A percentile compares a stretch with the other conserved stretches of the same genome.
phyloP scores from a whole-genome alignment of 495 filamentous ascomycete species.

The Xylaria cubensis region DNA sequence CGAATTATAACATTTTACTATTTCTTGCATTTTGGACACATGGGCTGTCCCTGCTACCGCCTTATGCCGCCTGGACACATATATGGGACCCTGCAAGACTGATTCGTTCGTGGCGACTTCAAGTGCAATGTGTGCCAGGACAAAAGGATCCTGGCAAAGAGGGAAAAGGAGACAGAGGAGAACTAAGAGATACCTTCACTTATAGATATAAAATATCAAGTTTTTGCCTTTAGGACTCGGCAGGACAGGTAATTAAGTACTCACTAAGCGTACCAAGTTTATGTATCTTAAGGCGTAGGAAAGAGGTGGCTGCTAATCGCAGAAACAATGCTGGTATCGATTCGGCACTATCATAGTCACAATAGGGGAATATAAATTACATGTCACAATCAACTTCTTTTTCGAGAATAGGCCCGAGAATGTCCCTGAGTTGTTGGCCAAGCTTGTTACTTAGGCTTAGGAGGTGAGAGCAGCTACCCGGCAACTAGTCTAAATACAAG shows the following conservation, averaged over 20 bases:
- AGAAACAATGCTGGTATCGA: not conserved
- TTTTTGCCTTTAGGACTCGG: not conserved
- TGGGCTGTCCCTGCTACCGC: not conserved
- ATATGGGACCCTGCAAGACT: not conserved
- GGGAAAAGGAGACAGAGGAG: not conserved
- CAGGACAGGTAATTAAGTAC: not conserved
- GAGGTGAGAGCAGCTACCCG: not conserved
- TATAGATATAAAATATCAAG: not conserved
- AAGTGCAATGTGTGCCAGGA: not conserved
- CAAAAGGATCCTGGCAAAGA: not conserved
- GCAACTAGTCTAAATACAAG: not conserved
- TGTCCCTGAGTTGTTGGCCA: not conserved
- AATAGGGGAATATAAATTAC: not conserved
- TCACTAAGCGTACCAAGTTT: not conserved
- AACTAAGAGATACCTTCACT: not conserved
- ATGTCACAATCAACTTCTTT: not conserved
- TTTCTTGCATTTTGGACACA: not conserved
- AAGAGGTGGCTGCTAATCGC: not conserved
- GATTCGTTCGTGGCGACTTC: not conserved
- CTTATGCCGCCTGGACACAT: not conserved
- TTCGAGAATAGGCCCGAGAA: not conserved
- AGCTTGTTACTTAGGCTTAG: not conserved
- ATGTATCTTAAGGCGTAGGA: not conserved
- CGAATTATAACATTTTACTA: not conserved
- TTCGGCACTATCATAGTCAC: not conserved